A percentile compares a stretch with the other conserved stretches of the same genome.
phyloP scores from a whole-genome alignment of 257 asterid species.

The Petrea volubilis region DNA sequence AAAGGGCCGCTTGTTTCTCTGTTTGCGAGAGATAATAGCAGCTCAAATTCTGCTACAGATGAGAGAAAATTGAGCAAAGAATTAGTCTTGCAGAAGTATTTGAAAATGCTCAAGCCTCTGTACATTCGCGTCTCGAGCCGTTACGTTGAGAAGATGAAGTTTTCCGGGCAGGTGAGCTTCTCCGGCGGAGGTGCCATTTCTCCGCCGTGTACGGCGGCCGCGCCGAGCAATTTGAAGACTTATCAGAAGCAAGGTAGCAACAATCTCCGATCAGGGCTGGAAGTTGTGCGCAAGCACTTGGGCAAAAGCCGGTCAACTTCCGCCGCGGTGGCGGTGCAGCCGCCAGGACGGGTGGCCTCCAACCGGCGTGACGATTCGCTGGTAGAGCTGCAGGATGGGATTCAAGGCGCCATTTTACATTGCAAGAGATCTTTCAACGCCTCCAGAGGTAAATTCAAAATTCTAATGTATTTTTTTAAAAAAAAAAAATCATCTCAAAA shows the following conservation, averaged over 20 bases:
- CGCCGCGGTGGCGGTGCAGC: constrained; percentile 26
- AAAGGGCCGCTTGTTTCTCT: constrained; percentile 44
- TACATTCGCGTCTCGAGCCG: constrained; percentile 52
- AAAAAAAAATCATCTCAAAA: neutral
- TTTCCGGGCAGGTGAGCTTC: constrained; percentile 33
- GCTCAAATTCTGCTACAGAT: constrained; percentile 19
- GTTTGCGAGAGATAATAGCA: constrained; percentile 48
- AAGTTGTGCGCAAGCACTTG: constrained; percentile 48
- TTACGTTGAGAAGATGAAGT: constrained; percentile 51
- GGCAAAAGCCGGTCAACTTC: constrained; percentile 63
- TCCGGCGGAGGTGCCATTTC: constrained; percentile 17
- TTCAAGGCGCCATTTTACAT: constrained; percentile 71
- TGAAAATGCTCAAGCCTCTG: constrained; percentile 60
- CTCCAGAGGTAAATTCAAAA: constrained; percentile 32
- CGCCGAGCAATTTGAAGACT: constrained; percentile 22
- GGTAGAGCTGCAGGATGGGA: constrained; percentile 63
- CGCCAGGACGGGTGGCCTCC: constrained; percentile 24
- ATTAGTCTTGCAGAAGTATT: constrained; percentile 53
- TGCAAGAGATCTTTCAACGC: constrained; percentile 75
- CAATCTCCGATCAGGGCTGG: constrained; percentile 48
- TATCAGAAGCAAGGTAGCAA: constrained; percentile 45
- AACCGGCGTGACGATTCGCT: constrained; percentile 60
- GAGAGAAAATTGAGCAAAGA: constrained; percentile 47
- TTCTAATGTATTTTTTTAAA: neutral
- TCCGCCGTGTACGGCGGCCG: neutral